A percentile compares a stretch with the other conserved stretches of the same genome.
Evolutionary conservation across 768 basidiomycete species (phyloP).

Genomic region (Xerocomus spinulosus): DNA sequence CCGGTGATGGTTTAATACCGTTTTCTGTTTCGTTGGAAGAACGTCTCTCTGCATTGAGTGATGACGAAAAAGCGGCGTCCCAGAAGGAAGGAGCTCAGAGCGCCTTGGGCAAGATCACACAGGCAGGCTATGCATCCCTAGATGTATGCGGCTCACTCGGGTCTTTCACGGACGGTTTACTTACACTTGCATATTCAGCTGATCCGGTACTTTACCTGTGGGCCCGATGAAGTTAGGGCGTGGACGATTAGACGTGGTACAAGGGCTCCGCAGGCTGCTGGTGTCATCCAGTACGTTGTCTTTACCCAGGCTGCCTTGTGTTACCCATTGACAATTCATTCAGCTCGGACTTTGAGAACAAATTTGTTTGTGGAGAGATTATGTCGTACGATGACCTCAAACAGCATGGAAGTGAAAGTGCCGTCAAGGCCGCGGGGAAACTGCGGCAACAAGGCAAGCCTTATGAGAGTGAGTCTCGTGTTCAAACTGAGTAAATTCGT

Average conservation of each 20-base stretch:
- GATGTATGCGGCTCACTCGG: constrained; percentile 48
- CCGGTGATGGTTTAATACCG: constrained; percentile 93
- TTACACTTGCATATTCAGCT: constrained; percentile 44
- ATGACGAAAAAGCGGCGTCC: constrained; percentile 72
- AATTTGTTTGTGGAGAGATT: constrained; percentile 97
- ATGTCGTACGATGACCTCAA: constrained; percentile 89
- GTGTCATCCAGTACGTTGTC: constrained; percentile 85
- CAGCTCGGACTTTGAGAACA: constrained; percentile 95
- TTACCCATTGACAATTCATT: background rate
- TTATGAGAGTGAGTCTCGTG: constrained; percentile 71
- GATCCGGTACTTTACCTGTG: constrained; percentile 96
- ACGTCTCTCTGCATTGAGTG: constrained; percentile 58
- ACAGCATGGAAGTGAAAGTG: constrained; percentile 84
- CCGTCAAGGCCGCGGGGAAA: constrained; percentile 94
- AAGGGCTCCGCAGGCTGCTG: constrained; percentile 95
- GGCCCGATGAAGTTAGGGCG: constrained; percentile 93
- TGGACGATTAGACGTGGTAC: constrained; percentile 96
- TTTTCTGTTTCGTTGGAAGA: constrained; percentile 97
- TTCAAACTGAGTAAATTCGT: background rate
- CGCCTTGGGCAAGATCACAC: constrained; percentile 89
- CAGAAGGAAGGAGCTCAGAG: constrained; percentile 73
- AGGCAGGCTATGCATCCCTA: constrained; percentile 84
- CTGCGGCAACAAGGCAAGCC: constrained; percentile 95
- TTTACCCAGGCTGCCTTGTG: background rate
- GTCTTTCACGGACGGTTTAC: background rate